Evolutionary conservation across 2,329 filamentous ascomycete species (phyloP).

Genomic region (Fusarium ramigenum): DNA sequence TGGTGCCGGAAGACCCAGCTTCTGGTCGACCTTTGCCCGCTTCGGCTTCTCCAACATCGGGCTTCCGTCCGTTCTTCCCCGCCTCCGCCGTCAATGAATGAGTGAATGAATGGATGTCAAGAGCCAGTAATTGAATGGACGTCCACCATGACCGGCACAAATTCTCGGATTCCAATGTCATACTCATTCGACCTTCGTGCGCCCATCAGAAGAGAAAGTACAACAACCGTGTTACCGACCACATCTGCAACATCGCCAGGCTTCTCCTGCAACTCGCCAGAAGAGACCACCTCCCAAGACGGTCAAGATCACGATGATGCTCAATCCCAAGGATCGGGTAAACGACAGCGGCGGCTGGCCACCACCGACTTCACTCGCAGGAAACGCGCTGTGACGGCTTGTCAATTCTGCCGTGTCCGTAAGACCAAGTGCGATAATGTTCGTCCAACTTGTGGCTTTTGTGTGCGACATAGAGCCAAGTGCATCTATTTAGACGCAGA

Average conservation of each 20-base stretch:
- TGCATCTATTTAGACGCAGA: constrained; percentile 4
- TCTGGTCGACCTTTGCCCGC: background rate
- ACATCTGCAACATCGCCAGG: background rate
- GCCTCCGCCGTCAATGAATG: background rate
- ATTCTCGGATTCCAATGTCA: background rate
- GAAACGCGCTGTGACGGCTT: constrained; percentile 17
- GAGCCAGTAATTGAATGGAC: too few relatives aligned
- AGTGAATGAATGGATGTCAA: background rate
- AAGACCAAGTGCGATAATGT: constrained; percentile 29
- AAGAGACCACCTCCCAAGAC: background rate
- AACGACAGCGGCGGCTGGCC: background rate
- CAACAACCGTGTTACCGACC: background rate
- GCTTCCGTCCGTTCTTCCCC: background rate
- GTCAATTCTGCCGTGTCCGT: constrained; percentile 27
- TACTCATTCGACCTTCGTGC: background rate
- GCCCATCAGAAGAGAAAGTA: background rate
- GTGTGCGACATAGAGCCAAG: constrained; percentile 10
- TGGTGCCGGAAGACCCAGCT: background rate
- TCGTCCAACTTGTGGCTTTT: constrained; percentile 17
- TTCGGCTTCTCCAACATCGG: background rate
- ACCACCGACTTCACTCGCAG: constrained; percentile 11
- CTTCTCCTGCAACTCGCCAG: background rate
- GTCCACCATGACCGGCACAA: background rate
- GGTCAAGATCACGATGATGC: background rate
- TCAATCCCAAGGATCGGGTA: background rate